Evolutionary conservation across 805 yeast genomes (phyloP), one percentile per base, ranked within the genome.

Genomic region (Debaryomyces tyrocola): DNA sequence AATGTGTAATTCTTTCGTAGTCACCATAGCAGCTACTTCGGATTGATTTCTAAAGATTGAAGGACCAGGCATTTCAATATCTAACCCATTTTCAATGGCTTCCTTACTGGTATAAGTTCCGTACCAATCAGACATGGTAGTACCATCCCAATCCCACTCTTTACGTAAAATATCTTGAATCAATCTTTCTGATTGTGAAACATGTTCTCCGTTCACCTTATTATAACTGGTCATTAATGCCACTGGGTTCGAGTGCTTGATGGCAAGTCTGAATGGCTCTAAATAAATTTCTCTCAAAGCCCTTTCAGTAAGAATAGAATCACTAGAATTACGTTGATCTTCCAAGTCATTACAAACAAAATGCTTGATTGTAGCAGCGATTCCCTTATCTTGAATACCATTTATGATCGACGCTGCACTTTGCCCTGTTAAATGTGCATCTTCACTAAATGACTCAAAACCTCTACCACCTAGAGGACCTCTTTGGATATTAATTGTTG

Each of bases 41-140:
- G 40, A 46, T 5, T 41, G 40, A 3, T 39, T 42, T 49, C 70
- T 53, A 44, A 62, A 57, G 18, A 37, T 47, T 2, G 69, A 51
- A 11, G 66, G 67, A 9, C 70, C 70, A 0, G 70, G 70, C 70
- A 65, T 65, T 49, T 65, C 70, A 49, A 65, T 53, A 47, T 64
- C 69, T 46, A 65, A 55, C 3, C 70, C 70, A 45, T 54, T 55
- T 41, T 54, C 57, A 45, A 65, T 52, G 6, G 67, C 56, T 3
- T 51, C 52, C 36, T 63, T 64, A 20, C 60, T 24, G 7, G 69
- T 60, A 49, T 63, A 65, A 10, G 57, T 47, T 4, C 70, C 70
- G 43, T 43, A 61, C 70, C 70, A 66, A 50, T 66, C 69, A 14
- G 67, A 61, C 68, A 66, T 66, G 6, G 61, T 53, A 24, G 60